Evolutionary conservation across 176 grass and related monocot species (phyloP).

Genomic region (Cymbopogon citratus): DNA sequence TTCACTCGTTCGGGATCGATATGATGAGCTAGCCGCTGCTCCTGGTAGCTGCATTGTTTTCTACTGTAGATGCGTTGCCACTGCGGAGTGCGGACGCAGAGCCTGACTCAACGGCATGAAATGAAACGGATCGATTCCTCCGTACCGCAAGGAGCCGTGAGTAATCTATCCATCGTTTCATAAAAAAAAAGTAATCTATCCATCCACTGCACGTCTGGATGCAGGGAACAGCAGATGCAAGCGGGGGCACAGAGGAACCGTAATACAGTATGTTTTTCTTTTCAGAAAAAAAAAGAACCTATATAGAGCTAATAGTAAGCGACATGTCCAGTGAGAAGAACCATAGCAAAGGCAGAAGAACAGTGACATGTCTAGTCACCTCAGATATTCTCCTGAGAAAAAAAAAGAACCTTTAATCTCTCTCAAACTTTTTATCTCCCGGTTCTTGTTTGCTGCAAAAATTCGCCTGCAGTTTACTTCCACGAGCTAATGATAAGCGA

Average conservation of each 20-base stretch:
- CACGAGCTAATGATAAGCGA: background rate
- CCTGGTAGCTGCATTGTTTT: conserved; percentile 11
- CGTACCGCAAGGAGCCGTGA: conserved; percentile 26
- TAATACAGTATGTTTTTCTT: no score
- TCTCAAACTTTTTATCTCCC: background rate
- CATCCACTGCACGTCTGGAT: background rate
- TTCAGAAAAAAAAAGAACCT: background rate
- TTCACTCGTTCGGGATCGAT: background rate
- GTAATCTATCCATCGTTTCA: conserved; percentile 19
- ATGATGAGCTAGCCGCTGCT: background rate
- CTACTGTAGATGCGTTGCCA: conserved; percentile 3
- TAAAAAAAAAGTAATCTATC: conserved; percentile 28
- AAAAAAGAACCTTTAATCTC: background rate
- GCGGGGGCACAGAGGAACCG: background rate
- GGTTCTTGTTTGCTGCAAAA: background rate
- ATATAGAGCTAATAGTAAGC: background rate
- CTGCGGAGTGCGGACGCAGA: background rate
- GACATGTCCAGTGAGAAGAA: background rate
- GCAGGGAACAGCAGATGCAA: background rate
- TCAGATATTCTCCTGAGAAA: background rate
- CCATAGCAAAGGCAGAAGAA: background rate
- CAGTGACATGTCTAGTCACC: background rate
- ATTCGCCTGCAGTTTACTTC: background rate
- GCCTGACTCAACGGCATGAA: background rate
- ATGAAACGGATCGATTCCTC: conserved; percentile 26